phyloP scores from a whole-genome alignment of 805 yeast genomes.

The Wickerhamomyces kurtzmanii region DNA sequence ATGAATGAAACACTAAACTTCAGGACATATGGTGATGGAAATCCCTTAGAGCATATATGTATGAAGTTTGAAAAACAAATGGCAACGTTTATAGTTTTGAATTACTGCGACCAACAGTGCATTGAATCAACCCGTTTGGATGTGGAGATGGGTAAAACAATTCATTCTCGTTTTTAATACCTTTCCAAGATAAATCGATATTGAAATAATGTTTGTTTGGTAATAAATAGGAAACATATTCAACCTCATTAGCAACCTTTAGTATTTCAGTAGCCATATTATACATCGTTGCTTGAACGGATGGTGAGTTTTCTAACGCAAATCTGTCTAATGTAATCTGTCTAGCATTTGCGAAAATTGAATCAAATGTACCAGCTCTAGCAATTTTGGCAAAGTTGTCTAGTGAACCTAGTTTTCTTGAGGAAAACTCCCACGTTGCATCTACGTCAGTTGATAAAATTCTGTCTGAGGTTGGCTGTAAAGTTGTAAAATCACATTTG shows the following conservation, averaged over 20 bases:
- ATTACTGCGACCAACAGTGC: constrained; percentile 70
- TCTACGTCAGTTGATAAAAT: constrained; percentile 81
- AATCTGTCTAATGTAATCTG: constrained; percentile 64
- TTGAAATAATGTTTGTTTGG: constrained; percentile 92
- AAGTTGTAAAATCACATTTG: constrained; percentile 81
- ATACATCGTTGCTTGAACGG: constrained; percentile 96
- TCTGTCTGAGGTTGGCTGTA: constrained; percentile 75
- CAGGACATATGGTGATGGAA: too few relatives aligned
- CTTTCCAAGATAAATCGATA: constrained; percentile 77
- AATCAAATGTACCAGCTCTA: constrained; percentile 56
- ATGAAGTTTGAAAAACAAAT: too few relatives aligned
- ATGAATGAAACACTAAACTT: too few relatives aligned
- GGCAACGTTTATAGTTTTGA: constrained; percentile 34
- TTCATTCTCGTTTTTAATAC: constrained; percentile 69
- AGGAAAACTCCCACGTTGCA: constrained; percentile 60
- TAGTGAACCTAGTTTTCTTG: constrained; percentile 38
- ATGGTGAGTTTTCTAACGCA: constrained; percentile 83
- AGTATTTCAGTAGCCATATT: constrained; percentile 78
- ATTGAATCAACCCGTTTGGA: constrained; percentile 87
- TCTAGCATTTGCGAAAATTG: constrained; percentile 52
- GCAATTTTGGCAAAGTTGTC: constrained; percentile 38
- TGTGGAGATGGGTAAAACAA: constrained; percentile 85
- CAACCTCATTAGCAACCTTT: constrained; percentile 42
- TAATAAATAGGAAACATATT: constrained; percentile 59
- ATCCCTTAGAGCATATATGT: too few relatives aligned